Evolutionary conservation across 2,329 filamentous ascomycete species (phyloP).

Genomic region (Fonsecaea monophora): DNA sequence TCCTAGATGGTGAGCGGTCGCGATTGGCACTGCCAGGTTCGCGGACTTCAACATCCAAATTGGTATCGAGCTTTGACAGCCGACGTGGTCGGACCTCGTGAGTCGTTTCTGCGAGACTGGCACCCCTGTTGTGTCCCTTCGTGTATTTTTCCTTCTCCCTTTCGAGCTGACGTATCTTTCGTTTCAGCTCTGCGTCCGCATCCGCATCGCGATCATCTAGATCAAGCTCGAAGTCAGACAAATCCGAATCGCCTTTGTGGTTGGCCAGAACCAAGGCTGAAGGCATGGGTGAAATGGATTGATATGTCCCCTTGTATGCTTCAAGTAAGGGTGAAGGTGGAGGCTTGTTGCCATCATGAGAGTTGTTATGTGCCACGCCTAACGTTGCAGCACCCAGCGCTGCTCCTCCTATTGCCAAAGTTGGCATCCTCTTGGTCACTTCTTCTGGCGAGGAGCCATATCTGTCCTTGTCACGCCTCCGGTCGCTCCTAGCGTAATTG

Average conservation of each 20-base stretch:
- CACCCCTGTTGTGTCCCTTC: slow-evolving; percentile 23
- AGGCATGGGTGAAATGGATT: slow-evolving; percentile 93
- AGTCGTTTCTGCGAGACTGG: slow-evolving; percentile 11
- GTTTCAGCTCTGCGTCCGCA: slow-evolving; percentile 43
- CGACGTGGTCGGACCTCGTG: slow-evolving; percentile 28
- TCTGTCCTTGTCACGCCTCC: slow-evolving; percentile 26
- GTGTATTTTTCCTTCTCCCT: slow-evolving; percentile 44
- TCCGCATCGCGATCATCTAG: slow-evolving; percentile 43
- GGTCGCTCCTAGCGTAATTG: slow-evolving; percentile 3
- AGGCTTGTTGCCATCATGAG: slow-evolving; percentile 54
- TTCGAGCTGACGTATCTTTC: slow-evolving; percentile 42
- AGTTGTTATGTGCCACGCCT: slow-evolving; percentile 44
- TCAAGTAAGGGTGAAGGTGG: slow-evolving; percentile 87
- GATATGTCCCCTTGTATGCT: slow-evolving; percentile 91
- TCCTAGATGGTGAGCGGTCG: slow-evolving; percentile 28
- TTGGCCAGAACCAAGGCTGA: slow-evolving; percentile 71
- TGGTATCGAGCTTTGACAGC: slow-evolving; percentile 30
- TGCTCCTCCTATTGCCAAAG: slow-evolving; percentile 42
- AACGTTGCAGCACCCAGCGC: slow-evolving; percentile 50
- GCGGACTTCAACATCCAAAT: slow-evolving; percentile 23
- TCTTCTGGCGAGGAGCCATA: slow-evolving; percentile 32
- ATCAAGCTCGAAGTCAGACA: slow-evolving; percentile 54
- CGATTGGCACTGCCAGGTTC: slow-evolving; percentile 27
- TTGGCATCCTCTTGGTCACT: slow-evolving; percentile 38
- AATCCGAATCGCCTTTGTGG: slow-evolving; percentile 61